These are phyloP conservation scores for Aspergillus intermedius DNA, from an alignment of 2,329 filamentous ascomycete genomes.

Conservation along the genomic window DNA sequence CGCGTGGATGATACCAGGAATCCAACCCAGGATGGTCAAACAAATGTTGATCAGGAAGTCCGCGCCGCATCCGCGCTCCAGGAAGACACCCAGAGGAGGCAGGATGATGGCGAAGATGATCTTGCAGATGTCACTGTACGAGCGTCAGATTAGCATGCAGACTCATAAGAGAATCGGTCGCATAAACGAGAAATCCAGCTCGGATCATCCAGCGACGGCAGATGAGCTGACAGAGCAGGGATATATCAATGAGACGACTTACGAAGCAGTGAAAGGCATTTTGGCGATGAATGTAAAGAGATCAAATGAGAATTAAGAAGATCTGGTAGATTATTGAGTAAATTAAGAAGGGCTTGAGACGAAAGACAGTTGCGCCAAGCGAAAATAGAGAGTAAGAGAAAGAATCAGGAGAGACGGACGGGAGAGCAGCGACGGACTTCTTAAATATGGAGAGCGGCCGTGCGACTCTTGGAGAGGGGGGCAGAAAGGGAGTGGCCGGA, in stretches of 20 bases:
- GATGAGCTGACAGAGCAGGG: not conserved
- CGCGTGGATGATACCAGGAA: conserved; percentile 86
- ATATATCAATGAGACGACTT: conserved; percentile 22
- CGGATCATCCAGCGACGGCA: not conserved
- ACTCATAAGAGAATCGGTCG: not conserved
- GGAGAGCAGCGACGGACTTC: conserved; percentile 2
- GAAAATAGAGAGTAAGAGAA: not conserved
- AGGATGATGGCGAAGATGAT: conserved; percentile 85
- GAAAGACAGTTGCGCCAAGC: not conserved
- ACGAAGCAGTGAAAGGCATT: conserved; percentile 49
- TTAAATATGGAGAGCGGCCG: conserved; percentile 8
- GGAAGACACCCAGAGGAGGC: conserved; percentile 85
- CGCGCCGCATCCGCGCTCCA: conserved; percentile 81
- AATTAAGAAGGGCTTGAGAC: conserved; percentile 1
- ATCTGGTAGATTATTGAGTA: conserved; percentile 20
- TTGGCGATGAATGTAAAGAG: conserved; percentile 2
- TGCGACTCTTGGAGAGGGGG: not conserved
- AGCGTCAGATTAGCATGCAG: not conserved
- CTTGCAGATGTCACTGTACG: conserved; percentile 64
- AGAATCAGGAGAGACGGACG: conserved; percentile 1
- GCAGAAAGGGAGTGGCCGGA: conserved; percentile 1
- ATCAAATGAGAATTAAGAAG: not conserved
- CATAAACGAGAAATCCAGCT: not conserved
- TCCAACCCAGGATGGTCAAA: conserved; percentile 69
- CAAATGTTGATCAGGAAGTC: conserved; percentile 91